phyloP scores from a whole-genome alignment of 202 grass and related monocot genomes.

The Digitaria exilis region DNA sequence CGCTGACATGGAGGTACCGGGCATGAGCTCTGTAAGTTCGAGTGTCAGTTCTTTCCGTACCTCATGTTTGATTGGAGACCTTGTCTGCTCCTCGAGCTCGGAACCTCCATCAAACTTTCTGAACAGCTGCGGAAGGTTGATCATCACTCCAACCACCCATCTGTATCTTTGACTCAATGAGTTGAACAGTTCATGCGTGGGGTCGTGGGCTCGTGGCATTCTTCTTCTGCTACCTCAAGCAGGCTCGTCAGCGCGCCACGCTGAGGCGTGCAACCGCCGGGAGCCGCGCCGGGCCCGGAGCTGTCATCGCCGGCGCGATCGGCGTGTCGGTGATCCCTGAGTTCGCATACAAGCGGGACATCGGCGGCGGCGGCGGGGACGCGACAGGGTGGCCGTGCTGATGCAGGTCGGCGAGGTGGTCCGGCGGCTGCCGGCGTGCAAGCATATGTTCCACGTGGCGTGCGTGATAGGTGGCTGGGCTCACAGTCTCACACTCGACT shows the following conservation, averaged over 20 bases:
- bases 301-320: too few species aligned
- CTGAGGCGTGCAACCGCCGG: not conserved
- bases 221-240: conserved; percentile 31
- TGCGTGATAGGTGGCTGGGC: conserved; percentile 47
- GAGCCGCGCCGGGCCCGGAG: not conserved
- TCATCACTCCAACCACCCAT: too few species aligned
- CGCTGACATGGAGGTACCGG: too few species aligned
- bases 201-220: too few species aligned
- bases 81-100: too few species aligned
- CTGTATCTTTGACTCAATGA: too few species aligned
- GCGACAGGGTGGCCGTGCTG: conserved; percentile 43
- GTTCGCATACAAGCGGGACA: conserved; percentile 46
- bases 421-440: conserved; percentile 45
- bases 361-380: not conserved
- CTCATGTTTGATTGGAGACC: too few species aligned
- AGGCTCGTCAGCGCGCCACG: not conserved
- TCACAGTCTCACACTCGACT: conserved; percentile 38
- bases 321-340: not conserved
- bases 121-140: too few species aligned
- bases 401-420: conserved; percentile 50
- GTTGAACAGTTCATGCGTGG: too few species aligned
- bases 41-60: too few species aligned
- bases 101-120: too few species aligned
- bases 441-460: conserved; percentile 46
- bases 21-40: too few species aligned